Conservation (phyloP, 768 basidiomycete genomes). For the Leccinum variicolor region DNA sequence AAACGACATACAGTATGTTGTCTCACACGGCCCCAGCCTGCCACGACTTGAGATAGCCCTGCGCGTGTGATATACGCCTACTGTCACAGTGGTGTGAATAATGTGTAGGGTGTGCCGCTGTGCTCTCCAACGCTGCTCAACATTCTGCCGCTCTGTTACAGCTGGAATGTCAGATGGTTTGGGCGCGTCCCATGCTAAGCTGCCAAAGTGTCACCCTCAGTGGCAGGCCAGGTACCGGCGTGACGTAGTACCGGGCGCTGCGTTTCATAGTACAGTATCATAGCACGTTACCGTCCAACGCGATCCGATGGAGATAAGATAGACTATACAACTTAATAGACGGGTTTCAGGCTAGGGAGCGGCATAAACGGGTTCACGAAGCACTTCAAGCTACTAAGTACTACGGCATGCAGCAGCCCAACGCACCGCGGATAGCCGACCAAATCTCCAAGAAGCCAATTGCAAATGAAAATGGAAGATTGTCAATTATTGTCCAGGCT, state of each 20-base stretch:
- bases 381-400: neutral
- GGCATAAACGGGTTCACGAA: neutral
- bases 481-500: neutral
- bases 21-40: conserved; percentile 1
- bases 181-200: neutral
- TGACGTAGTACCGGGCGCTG: neutral
- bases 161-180: neutral
- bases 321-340: neutral
- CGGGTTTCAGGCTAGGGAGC: conserved; percentile 10
- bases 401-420: neutral
- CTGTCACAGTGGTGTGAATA: conserved; percentile 5
- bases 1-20: neutral
- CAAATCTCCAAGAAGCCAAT: conserved; percentile 15
- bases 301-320: conserved; percentile 8
- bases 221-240: neutral
- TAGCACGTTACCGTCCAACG: neutral
- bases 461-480: conserved; percentile 12
- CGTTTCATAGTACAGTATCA: neutral
- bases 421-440: conserved; percentile 24
- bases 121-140: neutral
- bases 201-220: conserved; percentile 4
- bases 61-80: conserved; percentile 6
- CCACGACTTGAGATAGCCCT: conserved; percentile 7
- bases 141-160: neutral
- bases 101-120: neutral